Evolutionary conservation across 208 protist species (phyloP).

Genomic region (Vickermania spadyakhi): DNA sequence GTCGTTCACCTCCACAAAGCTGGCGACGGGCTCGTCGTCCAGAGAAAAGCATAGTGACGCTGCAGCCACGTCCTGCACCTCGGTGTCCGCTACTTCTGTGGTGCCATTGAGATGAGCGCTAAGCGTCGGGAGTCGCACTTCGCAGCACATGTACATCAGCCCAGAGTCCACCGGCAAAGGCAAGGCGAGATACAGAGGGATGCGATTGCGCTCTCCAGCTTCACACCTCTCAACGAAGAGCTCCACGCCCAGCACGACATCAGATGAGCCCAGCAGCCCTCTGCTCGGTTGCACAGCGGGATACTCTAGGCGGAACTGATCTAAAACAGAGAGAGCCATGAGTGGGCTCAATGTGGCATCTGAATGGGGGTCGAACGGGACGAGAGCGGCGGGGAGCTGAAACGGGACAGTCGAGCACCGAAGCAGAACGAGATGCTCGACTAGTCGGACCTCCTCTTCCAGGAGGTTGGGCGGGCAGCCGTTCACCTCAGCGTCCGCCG

Average conservation of each 20-base stretch:
- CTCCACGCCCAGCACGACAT: background rate
- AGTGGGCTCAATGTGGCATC: background rate
- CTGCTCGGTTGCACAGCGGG: background rate
- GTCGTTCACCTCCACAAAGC: too few species aligned
- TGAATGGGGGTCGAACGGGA: background rate
- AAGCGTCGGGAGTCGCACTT: constrained; percentile 4
- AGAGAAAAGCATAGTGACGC: too few species aligned
- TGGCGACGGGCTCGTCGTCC: background rate
- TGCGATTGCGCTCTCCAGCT: too few species aligned
- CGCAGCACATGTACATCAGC: background rate
- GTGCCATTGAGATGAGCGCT: background rate
- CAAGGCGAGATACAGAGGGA: background rate
- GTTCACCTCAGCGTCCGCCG: too few species aligned
- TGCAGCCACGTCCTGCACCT: too few species aligned
- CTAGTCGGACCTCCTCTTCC: background rate
- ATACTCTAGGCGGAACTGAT: background rate
- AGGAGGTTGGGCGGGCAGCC: too few species aligned
- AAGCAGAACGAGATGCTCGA: constrained; percentile 2
- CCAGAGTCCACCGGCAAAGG: background rate
- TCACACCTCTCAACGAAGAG: too few species aligned
- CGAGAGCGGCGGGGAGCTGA: background rate
- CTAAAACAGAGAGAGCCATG: background rate
- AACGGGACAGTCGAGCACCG: constrained; percentile 5
- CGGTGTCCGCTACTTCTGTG: too few species aligned
- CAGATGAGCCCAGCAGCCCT: background rate